A percentile compares a stretch with the other conserved stretches of the same genome.
These are phyloP conservation scores for Angomonas deanei DNA, from an alignment of 208 protist species.

Conservation along the genomic window DNA sequence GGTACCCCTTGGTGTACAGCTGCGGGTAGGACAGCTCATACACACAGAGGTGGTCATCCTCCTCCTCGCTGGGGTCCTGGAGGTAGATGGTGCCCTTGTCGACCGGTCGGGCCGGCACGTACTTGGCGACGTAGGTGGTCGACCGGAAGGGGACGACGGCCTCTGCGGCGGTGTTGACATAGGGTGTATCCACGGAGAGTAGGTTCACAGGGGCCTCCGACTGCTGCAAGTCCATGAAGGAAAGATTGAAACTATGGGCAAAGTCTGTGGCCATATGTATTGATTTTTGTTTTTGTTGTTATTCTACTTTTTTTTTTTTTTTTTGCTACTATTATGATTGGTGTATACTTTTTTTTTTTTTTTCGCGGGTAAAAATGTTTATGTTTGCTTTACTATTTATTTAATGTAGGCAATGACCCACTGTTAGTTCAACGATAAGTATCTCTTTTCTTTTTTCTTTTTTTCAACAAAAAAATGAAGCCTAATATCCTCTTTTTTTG, in stretches of 20 bases:
- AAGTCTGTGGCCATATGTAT: neutral
- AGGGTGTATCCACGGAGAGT: constrained; percentile 21
- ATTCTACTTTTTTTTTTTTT: constrained; percentile 1
- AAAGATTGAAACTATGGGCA: neutral
- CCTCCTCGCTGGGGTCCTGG: constrained; percentile 41
- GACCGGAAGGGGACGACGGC: constrained; percentile 39
- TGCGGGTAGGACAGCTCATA: constrained; percentile 48
- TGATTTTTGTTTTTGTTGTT: constrained; percentile 7
- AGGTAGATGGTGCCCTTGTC: constrained; percentile 60
- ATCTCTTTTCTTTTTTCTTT: neutral
- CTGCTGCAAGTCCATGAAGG: constrained; percentile 2
- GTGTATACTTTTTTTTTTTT: too few species aligned
- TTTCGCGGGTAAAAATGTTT: too few species aligned
- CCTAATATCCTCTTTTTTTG: neutral
- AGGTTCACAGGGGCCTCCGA: constrained; percentile 24
- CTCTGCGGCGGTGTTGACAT: constrained; percentile 34
- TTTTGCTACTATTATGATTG: neutral
- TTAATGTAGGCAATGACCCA: neutral
- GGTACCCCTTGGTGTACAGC: constrained; percentile 61
- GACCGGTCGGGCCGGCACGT: constrained; percentile 27
- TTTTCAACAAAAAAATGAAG: neutral
- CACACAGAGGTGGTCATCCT: constrained; percentile 22
- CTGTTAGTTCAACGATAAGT: neutral
- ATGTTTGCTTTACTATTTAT: neutral
- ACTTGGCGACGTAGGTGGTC: constrained; percentile 69